Base-by-base conservation (phyloP, 345 rosid species). In the Draba incana region DNA sequence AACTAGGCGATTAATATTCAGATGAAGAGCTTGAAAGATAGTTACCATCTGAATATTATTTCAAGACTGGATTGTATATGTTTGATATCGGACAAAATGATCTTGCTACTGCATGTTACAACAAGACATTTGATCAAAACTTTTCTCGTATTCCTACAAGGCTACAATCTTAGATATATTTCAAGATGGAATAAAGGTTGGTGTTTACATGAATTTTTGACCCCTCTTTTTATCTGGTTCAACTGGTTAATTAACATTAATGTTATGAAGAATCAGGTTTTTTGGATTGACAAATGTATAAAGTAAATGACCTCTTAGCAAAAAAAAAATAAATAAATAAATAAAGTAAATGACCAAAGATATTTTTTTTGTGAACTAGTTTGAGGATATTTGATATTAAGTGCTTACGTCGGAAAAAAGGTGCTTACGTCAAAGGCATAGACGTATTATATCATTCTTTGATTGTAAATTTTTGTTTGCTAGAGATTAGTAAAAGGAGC, bases 1-100 rank as follows among this genome's bases (percentile, higher is more conserved):
- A 62, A 47, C 66, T 46, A 31, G 43, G 47, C 45, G 20, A 33
- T 12, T 47, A 13, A n/a, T 23, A 49, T 45, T 48, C 39, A 83
- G 87, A 84, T 61, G 72, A 80, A 51, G 41, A 62, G 54, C 50
- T 60, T 5, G 70, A 71, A 48, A 62, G 41, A 59, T 72, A 80
- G 49, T 58, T 86, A 75, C 88, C 88, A 0, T 62, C 70, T 15
- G 78, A 71, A 24, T 69, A 79, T 23, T 45, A 52, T 56, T 87
- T 81, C 43, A 27, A 66, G 4, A 57, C 66, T 43, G 90, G 85
- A 51, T 63, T 81, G 35, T 87, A 86, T 71, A 81, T 82, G 37
- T 72, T 82, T 54, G 92, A 86, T 57, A 84, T 86, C 7, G 92
- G 88, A 35, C 92, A 86, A 48, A 86, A 86, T 59, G 88, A 86